Evolutionary conservation across 441 rosid genomes (phyloP), one percentile per base, ranked within the genome.

Genomic region (Erodium texanum): DNA sequence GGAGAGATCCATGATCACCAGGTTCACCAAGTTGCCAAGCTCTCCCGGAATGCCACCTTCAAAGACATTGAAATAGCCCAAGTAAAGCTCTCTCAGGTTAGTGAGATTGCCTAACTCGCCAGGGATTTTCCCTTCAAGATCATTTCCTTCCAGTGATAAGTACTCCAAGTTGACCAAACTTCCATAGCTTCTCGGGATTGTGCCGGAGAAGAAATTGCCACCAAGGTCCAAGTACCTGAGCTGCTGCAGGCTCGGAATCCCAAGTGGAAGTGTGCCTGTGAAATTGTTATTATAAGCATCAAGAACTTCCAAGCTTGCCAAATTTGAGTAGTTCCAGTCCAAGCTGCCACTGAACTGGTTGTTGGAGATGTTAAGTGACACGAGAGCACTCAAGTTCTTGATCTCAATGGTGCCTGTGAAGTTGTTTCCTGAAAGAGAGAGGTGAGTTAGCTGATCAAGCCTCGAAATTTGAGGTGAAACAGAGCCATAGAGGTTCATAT

Each of bases 401-500:
- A 84, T 56, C 48, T 68, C 71, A 65, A 83, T 74, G 24, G 48
- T 10, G 16, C 83, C 87, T 0, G 82, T 69, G 68, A 83, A 79
- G 76, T 79, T 83, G 74, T 83, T 83, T 16, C 83, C 87, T 0
- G 83, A 76, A 8, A 83, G 81, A 54, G 83, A 79, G 56, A 83
- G 82, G 69, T 71, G 65, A 5, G 75, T 73, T 54, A 83, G 81
- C 67, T 7, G 73, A 62, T 81, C 85, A 61, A 83, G 81, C 48
- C 66, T 69, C 5, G 69, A 61, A 75, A 79, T 68, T 52, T 69
- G 71, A 50, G 82, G 69, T n/a, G 79, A 76, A 72, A 83, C 77
- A 12, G 79, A 70, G 70, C 87, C 87, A 34, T 65, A 66, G 41
- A 83, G 71, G 43, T 77, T 78, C 79, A 81, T 68, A 43, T 78